Percentiles rank a stretch among this genome's conserved stretches.
phyloP scores from a whole-genome alignment of 495 filamentous ascomycete species.

The Xylaria curta region DNA sequence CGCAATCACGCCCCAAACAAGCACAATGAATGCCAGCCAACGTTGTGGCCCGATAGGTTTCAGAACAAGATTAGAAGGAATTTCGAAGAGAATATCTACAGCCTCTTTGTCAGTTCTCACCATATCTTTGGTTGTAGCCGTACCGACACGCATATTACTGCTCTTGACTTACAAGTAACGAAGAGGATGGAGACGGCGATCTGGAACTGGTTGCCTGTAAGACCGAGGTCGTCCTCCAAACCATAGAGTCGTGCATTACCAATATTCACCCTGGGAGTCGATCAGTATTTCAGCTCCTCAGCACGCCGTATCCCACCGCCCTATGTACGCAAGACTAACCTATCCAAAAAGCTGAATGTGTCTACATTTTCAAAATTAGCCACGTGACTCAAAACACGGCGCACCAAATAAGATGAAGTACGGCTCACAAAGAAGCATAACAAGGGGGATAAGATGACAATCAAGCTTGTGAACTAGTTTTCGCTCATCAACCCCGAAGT shows the following conservation, averaged over 20 bases:
- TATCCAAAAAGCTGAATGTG: conserved; percentile 51
- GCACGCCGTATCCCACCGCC: background rate
- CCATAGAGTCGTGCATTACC: conserved; percentile 75
- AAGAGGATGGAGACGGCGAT: conserved; percentile 74
- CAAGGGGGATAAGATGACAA: conserved; percentile 44
- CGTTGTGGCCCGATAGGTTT: conserved; percentile 69
- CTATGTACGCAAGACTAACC: conserved; percentile 29
- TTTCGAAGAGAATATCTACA: conserved; percentile 60
- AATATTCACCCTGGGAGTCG: conserved; percentile 67
- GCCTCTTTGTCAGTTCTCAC: background rate
- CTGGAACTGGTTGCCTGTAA: conserved; percentile 71
- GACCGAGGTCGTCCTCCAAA: conserved; percentile 69
- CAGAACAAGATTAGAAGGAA: conserved; percentile 68
- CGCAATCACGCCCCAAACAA: conserved; percentile 74
- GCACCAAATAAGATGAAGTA: background rate
- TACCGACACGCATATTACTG: background rate
- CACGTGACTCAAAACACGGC: background rate
- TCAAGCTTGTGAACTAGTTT: conserved; percentile 49
- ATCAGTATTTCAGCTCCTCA: background rate
- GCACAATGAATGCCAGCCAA: conserved; percentile 69
- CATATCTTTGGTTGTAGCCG: background rate
- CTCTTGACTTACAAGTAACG: conserved; percentile 62
- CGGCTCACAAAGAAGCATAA: conserved; percentile 47
- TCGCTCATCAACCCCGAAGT: conserved; percentile 37
- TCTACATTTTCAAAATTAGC: conserved; percentile 33